Base-by-base conservation (phyloP, 1,284 basidiomycete species). In the Rhizoctonia solani region DNA sequence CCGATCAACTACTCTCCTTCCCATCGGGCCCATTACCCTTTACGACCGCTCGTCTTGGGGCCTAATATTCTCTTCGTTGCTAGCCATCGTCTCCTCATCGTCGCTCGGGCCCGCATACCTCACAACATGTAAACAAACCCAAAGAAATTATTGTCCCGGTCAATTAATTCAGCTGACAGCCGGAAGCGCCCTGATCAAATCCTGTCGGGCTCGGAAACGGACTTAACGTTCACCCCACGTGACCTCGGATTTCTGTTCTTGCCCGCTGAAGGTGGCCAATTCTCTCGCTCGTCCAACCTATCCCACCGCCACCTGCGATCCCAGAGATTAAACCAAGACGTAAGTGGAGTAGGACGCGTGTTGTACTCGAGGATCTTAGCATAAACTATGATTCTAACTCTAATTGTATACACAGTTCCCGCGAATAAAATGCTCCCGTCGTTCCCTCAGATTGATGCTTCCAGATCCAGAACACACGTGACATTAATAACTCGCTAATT, bases 341-440 rank as follows among this genome's bases (percentile, higher is more conserved):
- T 34, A 11, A 34, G 32, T 34, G 11, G 32, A 34, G 32, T 34
- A 11, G 32, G 11, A 11, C 32, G 32, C 11, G 32, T 4, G n/a
- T n/a, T n/a, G 11, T 34, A 34, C 11, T 11, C 32, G 32, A 4
- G 32, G 4, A 4, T 34, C 11, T 34, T 34, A 4, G 32, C 32
- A 34, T 34, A 34, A 34, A 34, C 32, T 11, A 34, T 4, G 32
- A 34, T 4, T 34, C 32, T 34, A 34, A 44, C 41, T 16, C 14
- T 44, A 44, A 44, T 16, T 16, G 4, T 4, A 4, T 5, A 44
- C 4, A 44, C 16, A 16, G 19, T 49, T 49, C 21, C 44, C 46
- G 34, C n/a, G 32, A 32, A 63, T 42, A 63, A 63, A 53, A 41
- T 63, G n/a, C 59, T 63, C 49, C 59, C 59, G 59, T 49, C 1